Conservation (phyloP, 805 yeast genomes). For the Maudiozyma turicensis region DNA sequence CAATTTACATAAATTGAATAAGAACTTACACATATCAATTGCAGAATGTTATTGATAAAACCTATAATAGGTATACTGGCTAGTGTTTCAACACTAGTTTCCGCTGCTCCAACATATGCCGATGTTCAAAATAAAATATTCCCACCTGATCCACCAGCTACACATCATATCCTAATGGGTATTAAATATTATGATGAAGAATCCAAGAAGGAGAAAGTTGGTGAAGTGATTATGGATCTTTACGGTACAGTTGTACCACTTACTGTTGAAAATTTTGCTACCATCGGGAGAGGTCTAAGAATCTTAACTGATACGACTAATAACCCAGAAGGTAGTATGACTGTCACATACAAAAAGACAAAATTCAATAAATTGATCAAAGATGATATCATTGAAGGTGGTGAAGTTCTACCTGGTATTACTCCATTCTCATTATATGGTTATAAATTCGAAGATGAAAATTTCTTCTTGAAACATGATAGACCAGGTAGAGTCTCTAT, state of each 20-base stretch:
- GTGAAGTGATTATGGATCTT: slow-evolving; percentile 45
- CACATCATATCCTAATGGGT: slow-evolving; percentile 19
- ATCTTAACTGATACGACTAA: slow-evolving; percentile 22
- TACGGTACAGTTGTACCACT: slow-evolving; percentile 59
- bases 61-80: background rate
- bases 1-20: too few species aligned
- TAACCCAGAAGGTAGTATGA: slow-evolving; percentile 7
- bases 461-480: slow-evolving; percentile 55
- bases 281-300: slow-evolving; percentile 37
- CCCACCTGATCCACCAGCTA: slow-evolving; percentile 30
- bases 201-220: slow-evolving; percentile 4
- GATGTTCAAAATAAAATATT: slow-evolving; percentile 9
- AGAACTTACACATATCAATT: too few species aligned
- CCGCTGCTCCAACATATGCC: background rate
- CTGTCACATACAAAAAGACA: slow-evolving; percentile 42
- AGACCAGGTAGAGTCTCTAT: slow-evolving; percentile 60
- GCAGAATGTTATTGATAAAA: background rate
- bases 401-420: slow-evolving; percentile 67
- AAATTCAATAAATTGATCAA: slow-evolving; percentile 66
- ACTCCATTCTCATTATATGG: slow-evolving; percentile 82
- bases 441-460: slow-evolving; percentile 65
- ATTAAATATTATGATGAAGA: slow-evolving; percentile 19
- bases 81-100: background rate
- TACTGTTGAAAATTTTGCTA: slow-evolving; percentile 51
- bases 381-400: slow-evolving; percentile 79